Evolutionary conservation across 768 basidiomycete genomes (phyloP).

Genomic region (Suillus spraguei): DNA sequence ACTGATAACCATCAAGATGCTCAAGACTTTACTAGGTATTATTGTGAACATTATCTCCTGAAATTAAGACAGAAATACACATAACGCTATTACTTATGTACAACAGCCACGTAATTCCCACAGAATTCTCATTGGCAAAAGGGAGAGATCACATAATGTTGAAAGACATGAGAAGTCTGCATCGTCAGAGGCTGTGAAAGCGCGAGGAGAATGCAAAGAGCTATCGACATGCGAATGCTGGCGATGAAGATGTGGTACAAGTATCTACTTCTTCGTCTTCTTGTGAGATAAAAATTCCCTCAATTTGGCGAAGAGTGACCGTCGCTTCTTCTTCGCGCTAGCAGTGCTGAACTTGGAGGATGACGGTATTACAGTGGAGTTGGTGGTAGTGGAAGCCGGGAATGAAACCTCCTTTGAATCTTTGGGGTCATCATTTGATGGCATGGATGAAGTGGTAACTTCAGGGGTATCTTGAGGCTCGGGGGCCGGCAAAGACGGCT

Average conservation of each 20-base stretch:
- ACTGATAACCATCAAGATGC: background rate
- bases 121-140: slow-evolving; percentile 13
- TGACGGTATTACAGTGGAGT: slow-evolving; percentile 29
- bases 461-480: background rate
- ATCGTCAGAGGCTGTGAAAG: slow-evolving; percentile 2
- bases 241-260: background rate
- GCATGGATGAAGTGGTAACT: background rate
- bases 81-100: slow-evolving; percentile 14
- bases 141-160: slow-evolving; percentile 23
- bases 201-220: background rate
- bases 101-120: slow-evolving; percentile 18
- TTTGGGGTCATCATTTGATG: slow-evolving; percentile 1
- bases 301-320: slow-evolving; percentile 54
- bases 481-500: background rate
- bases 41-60: slow-evolving; percentile 42
- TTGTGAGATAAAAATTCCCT: slow-evolving; percentile 55
- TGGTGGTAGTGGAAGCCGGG: slow-evolving; percentile 14
- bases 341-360: slow-evolving; percentile 41
- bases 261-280: slow-evolving; percentile 41
- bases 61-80: slow-evolving; percentile 14
- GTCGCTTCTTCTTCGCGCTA: slow-evolving; percentile 50
- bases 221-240: no score
- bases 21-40: slow-evolving; percentile 40
- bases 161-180: slow-evolving; percentile 16
- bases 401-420: slow-evolving; percentile 22